Evolutionary conservation across 2,329 filamentous ascomycete species (phyloP).

Genomic region (Penicillium aurantiogriseum): DNA sequence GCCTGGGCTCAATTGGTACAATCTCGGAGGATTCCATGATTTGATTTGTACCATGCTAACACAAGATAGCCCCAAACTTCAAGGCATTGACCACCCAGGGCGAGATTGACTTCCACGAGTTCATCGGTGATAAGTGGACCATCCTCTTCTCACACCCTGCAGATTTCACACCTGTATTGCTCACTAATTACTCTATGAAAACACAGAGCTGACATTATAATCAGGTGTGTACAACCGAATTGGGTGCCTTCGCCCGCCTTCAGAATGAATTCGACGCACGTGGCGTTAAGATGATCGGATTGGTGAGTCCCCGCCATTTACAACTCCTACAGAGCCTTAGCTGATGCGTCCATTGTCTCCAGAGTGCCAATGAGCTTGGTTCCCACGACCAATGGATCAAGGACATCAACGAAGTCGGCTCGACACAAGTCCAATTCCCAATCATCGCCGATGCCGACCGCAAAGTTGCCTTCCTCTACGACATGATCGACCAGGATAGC

Average conservation of each 20-base stretch:
- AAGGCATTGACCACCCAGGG: conserved; percentile 64
- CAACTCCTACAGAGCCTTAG: not conserved
- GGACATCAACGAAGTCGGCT: conserved; percentile 79
- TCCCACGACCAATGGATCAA: conserved; percentile 87
- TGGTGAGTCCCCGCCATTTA: conserved; percentile 47
- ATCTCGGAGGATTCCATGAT: not conserved
- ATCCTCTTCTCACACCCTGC: conserved; percentile 68
- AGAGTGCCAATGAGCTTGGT: conserved; percentile 76
- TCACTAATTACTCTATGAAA: not conserved
- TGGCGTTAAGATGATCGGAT: conserved; percentile 85
- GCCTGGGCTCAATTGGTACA: conserved; percentile 37
- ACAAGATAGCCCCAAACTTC: conserved; percentile 60
- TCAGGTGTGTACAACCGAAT: conserved; percentile 76
- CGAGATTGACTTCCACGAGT: conserved; percentile 67
- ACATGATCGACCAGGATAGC: conserved; percentile 83
- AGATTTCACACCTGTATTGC: conserved; percentile 84
- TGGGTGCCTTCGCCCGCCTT: conserved; percentile 87
- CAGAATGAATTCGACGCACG: conserved; percentile 84
- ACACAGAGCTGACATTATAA: not conserved
- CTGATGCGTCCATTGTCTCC: not conserved
- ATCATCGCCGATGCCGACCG: conserved; percentile 81
- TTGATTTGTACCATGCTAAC: not conserved
- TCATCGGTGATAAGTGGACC: conserved; percentile 66
- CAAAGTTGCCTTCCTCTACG: conserved; percentile 72
- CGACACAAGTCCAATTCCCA: conserved; percentile 70